These are phyloP conservation scores for Salix dunnii DNA, from an alignment of 345 rosid genomes.

Conservation along the genomic window DNA sequence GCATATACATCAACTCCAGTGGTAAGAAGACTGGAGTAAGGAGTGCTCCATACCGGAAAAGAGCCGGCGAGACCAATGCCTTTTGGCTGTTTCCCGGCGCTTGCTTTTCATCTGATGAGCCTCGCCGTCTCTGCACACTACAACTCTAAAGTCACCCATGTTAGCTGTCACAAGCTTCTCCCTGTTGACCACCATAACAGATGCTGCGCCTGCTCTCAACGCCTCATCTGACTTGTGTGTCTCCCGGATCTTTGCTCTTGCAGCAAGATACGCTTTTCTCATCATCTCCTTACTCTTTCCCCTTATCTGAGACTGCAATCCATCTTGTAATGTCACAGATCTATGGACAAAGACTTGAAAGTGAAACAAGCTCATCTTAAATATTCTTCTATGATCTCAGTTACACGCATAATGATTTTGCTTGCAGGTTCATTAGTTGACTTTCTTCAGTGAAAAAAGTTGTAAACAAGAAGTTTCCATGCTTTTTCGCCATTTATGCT, in stretches of 20 bases:
- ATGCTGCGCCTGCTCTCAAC: slow-evolving; percentile 43
- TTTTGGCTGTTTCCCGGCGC: slow-evolving; percentile 28
- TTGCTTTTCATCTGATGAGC: slow-evolving; percentile 48
- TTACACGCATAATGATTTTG: not conserved
- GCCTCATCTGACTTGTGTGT: slow-evolving; percentile 30
- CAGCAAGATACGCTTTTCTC: slow-evolving; percentile 54
- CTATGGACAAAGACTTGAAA: not conserved
- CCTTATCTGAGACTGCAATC: slow-evolving; percentile 44
- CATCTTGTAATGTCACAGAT: not conserved
- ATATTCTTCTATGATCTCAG: not conserved
- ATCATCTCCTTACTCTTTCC: slow-evolving; percentile 50
- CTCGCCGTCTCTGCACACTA: slow-evolving; percentile 58
- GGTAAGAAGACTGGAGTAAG: not conserved
- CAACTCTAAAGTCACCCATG: slow-evolving; percentile 56
- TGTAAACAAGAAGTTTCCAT: not conserved
- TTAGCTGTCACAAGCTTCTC: slow-evolving; percentile 58
- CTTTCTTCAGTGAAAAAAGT: not conserved
- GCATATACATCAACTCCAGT: not conserved
- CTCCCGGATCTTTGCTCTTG: slow-evolving; percentile 43
- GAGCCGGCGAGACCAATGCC: slow-evolving; percentile 43
- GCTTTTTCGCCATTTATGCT: not conserved
- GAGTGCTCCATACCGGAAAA: slow-evolving; percentile 37
- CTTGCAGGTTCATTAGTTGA: not conserved
- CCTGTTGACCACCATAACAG: slow-evolving; percentile 61
- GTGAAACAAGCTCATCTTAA: not conserved